Evolutionary conservation across 78 protist genomes (phyloP), one percentile per base, ranked within the genome.

Genomic region (Protostelium mycophagum): DNA sequence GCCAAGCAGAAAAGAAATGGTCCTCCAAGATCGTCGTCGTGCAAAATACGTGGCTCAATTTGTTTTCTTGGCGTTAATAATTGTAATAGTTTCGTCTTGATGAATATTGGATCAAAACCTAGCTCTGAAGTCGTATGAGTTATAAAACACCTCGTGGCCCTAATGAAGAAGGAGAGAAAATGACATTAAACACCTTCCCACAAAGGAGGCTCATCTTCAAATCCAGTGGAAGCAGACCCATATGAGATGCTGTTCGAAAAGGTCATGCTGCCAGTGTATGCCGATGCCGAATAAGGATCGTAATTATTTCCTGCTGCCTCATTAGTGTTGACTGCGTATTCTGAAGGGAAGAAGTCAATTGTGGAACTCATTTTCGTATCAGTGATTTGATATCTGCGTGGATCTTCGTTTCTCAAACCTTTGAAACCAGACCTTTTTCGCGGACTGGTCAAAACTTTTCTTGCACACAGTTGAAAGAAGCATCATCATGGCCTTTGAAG

Each of bases 11-110:
- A 95, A 35, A 97, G 36, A 29, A 97, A 88, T 1, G 99, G 99
- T 9, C 99, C 99, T n/a, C 98, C 98, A 37, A 97, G 83, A 83
- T 97, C 99, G 0, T 95, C 91, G 84, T 96, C 98, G 90, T 97
- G 96, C 97, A 97, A 92, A 84, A 96, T 51, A 86, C 91, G 84
- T 28, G 91, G 34, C 83, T 95, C 96, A 34, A 89, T 94, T 28
- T 90, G 83, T 88, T 86, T 90, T 34, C 90, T 37, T 36, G 98
- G 98, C 36, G 94, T 94, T 37, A 96, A 91, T 85, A 96, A 97
- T 28, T 94, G 38, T 28, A 89, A 0, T 83, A 97, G 91, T 92
- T 95, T 94, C 1, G 83, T 36, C 87, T 85, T 85, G 73, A 96
- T 94, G 5, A 51, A 51, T 51, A 51, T 16, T 5, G 73, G 73